These are phyloP conservation scores for Aspergillus carlsbadensis DNA, from an alignment of 495 filamentous ascomycete genomes.

Conservation along the genomic window DNA sequence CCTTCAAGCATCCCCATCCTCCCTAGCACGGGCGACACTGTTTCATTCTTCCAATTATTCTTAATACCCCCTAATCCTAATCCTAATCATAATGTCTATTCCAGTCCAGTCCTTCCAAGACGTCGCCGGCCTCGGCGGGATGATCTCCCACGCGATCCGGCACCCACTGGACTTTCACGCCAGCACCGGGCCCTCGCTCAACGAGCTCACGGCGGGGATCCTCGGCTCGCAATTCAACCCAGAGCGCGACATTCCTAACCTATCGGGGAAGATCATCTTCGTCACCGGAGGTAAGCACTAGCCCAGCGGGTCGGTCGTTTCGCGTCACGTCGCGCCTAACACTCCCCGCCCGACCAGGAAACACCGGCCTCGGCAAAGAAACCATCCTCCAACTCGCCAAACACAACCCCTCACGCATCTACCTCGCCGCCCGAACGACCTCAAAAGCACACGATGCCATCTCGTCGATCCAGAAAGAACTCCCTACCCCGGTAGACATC, in stretches of 20 bases:
- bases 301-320: too few species aligned
- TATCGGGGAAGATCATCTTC: conserved; percentile 58
- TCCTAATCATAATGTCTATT: background rate
- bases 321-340: too few species aligned
- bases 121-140: conserved; percentile 5
- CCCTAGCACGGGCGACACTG: too few species aligned
- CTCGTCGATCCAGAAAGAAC: conserved; percentile 41
- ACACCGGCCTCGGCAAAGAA: conserved; percentile 65
- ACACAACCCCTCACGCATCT: conserved; percentile 61
- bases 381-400: conserved; percentile 60
- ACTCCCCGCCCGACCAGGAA: conserved; percentile 45
- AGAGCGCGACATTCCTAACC: conserved; percentile 54
- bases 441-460: conserved; percentile 53
- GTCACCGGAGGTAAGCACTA: conserved; percentile 57
- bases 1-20: too few species aligned
- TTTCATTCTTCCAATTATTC: too few species aligned
- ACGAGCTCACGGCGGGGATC: conserved; percentile 38
- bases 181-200: conserved; percentile 40
- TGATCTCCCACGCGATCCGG: conserved; percentile 25
- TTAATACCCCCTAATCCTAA: too few species aligned
- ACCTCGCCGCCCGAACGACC: conserved; percentile 58
- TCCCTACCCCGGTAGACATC: conserved; percentile 46
- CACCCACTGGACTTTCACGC: conserved; percentile 36
- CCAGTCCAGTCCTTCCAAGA: conserved; percentile 6
- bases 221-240: conserved; percentile 48